Evolutionary conservation across 148 eudicot species (phyloP), one percentile per base, ranked within the genome.

Genomic region (Oxyria digyna): DNA sequence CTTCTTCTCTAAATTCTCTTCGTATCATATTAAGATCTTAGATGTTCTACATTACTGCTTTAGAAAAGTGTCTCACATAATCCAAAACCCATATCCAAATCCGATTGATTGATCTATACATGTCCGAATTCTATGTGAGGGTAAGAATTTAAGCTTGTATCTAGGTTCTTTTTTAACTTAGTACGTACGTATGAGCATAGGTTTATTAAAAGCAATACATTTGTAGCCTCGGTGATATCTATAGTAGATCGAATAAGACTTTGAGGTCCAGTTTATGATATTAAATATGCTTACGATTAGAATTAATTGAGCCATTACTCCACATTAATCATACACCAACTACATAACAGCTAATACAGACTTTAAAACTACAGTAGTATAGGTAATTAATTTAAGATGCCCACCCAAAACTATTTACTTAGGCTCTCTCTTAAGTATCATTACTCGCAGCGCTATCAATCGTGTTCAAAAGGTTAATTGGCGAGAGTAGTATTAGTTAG

Each of bases 291-390:
- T 54, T 24, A 24, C 64, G 37, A 57, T 57, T 29, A 57, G 37
- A 57, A 27, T 57, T 29, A 57, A 57, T 29, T 57, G 37, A 29
- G n/a, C 35, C 27, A 29, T 57, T 27, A 57, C 64, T 29, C 35
- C 64, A 57, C 64, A 29, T 57, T 57, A 57, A 57, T 10, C 29
- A 57, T 12, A 27, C 20, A 29, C 64, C 64, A 57, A 57, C 64
- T 57, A 14, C 35, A 57, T 14, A 27, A 57, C 64, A 57, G 64
- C 64, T 57, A 57, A 57, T 57, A 57, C 55, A 21, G 18, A 27
- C 33, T 26, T 57, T 12, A 57, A 57, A 13, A 12, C 35, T 27
- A 55, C 38, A 35, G 38, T 6, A 17, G 18, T 54, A 54, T 24
- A 54, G 15, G 62, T 24, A 26, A 26, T 54, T 54, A 54, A 24